phyloP scores from a whole-genome alignment of 169 alveolate genomes.

The Neospora caninum region DNA sequence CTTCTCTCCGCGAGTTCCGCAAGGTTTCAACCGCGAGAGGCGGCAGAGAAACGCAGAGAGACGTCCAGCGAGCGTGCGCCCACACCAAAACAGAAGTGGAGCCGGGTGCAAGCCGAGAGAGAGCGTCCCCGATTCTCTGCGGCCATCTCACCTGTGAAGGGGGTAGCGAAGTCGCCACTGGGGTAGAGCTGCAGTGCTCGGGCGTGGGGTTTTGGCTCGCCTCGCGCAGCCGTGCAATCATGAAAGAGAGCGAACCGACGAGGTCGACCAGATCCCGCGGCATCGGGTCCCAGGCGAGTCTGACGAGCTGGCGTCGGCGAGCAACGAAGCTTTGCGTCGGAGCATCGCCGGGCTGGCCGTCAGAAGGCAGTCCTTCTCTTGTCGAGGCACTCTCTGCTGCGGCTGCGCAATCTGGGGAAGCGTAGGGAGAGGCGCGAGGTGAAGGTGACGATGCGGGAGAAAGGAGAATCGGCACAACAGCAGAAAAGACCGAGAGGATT shows the following conservation, averaged over 20 bases:
- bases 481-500: not conserved
- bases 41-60: too few relatives aligned
- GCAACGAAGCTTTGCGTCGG: not conserved
- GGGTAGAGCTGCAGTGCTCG: not conserved
- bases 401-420: not conserved
- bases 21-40: too few relatives aligned
- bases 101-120: too few relatives aligned
- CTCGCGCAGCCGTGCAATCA: not conserved
- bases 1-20: too few relatives aligned
- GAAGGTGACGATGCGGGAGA: not conserved
- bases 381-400: not conserved
- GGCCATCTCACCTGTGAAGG: not conserved
- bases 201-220: not conserved
- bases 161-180: not conserved
- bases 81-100: too few relatives aligned
- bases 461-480: not conserved
- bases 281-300: slow-evolving; percentile 37
- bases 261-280: slow-evolving; percentile 8
- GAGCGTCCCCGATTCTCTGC: too few relatives aligned
- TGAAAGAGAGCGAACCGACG: not conserved
- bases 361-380: not conserved
- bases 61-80: too few relatives aligned
- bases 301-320: not conserved
- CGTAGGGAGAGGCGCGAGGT: not conserved
- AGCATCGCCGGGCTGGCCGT: not conserved